A percentile compares a stretch with the other conserved stretches of the same genome.
These are phyloP conservation scores for Skeletonema potamos DNA, from an alignment of 108 stramenopile species.

Conservation along the genomic window DNA sequence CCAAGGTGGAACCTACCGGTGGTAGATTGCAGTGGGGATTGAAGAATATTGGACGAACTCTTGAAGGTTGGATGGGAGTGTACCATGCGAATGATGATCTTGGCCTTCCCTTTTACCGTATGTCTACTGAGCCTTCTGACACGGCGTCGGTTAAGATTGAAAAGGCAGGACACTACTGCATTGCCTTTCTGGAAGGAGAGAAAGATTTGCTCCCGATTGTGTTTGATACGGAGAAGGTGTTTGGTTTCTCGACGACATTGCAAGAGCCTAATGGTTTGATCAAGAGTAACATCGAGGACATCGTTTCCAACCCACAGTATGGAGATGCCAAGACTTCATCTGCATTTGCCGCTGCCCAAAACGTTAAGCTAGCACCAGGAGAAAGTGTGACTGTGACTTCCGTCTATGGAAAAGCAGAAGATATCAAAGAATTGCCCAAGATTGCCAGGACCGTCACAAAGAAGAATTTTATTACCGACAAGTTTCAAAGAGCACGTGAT, in stretches of 20 bases:
- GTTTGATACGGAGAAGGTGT: constrained; percentile 89
- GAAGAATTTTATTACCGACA: constrained; percentile 65
- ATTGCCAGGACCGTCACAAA: constrained; percentile 69
- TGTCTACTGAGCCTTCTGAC: constrained; percentile 89
- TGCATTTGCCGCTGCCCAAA: constrained; percentile 84
- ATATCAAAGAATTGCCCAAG: constrained; percentile 63
- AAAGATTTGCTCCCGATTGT: constrained; percentile 84
- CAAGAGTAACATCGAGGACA: constrained; percentile 60
- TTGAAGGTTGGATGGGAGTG: constrained; percentile 97
- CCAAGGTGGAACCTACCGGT: constrained; percentile 87
- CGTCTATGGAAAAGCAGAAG: constrained; percentile 84
- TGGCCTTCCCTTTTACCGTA: constrained; percentile 90
- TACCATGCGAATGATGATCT: constrained; percentile 83
- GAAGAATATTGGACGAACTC: constrained; percentile 92
- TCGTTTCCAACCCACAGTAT: constrained; percentile 76
- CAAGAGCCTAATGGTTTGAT: constrained; percentile 63
- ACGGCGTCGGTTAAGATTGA: constrained; percentile 84
- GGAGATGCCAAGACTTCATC: constrained; percentile 92
- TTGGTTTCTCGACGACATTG: constrained; percentile 81
- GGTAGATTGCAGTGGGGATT: constrained; percentile 78
- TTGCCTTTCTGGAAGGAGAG: constrained; percentile 78
- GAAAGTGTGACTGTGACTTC: constrained; percentile 77
- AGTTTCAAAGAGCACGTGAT: constrained; percentile 72
- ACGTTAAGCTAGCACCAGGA: constrained; percentile 70
- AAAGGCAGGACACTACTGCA: constrained; percentile 89